Base-by-base conservation (phyloP, 176 grass and related monocot species). In the Tillandsia leiboldiana region DNA sequence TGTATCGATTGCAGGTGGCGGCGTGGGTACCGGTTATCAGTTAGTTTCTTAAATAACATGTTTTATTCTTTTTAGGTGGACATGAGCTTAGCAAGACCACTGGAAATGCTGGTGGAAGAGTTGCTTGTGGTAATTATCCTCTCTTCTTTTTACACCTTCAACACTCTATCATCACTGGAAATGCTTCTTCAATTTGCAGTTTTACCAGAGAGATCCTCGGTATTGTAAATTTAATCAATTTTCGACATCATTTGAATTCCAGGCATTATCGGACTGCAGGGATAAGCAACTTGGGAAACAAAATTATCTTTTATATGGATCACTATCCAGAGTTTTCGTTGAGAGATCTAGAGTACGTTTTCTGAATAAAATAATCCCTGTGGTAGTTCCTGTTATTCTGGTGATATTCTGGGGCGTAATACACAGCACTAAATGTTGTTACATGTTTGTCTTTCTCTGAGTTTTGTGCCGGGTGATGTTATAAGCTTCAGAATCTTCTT, bases 1-100 rank as follows among this genome's bases (percentile, higher is more conserved):
- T 2, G 20, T 70, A 9, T 23, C 3, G 11, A 15, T 9, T 1
- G 15, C 47, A 14, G 28, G 1, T 14, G 14, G 14, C 22, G 14
- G 14, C 22, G 11, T 14, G 11, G 9, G 27, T 42, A 49, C 2
- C 33, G 8, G 1, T 50, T 63, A 51, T 66, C 7, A 51, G 50
- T 63, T 63, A 70, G 65, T 23, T 8, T 4, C 27, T 24, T 42
- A 24, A 11, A 10, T 11, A 58, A 53, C 15, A 10, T 62, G 3
- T 66, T 69, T 8, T 8, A 26, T 7, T 70, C 42, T 26, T 59
- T 79, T 63, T 74, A 94, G 90, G 90, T 65, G 90, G 86, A 11
- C 90, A 94, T 26, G 90, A 89, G 63, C 86, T 94, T 20, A 89
- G 90, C 78, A 85, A 84, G 81, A 84, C 52, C 52, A 84, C 90